Evolutionary conservation across 768 basidiomycete species (phyloP).

Genomic region (Phylloporus rhodoxanthus): DNA sequence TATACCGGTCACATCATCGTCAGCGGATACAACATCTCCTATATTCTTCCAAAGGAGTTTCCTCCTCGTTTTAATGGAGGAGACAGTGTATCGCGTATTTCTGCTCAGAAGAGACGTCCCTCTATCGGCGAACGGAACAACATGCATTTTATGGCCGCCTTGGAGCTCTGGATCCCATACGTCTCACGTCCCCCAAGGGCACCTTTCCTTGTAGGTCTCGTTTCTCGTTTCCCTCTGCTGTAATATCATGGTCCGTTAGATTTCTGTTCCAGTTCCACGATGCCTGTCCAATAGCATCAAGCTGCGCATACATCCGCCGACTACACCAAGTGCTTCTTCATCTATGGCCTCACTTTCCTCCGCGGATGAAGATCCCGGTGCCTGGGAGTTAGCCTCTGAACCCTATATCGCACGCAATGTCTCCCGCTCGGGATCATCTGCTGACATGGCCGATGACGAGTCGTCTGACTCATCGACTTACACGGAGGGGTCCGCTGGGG

Average conservation of each 20-base stretch:
- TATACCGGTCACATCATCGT: slow-evolving; percentile 74
- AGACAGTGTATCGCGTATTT: slow-evolving; percentile 20
- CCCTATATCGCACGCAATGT: slow-evolving; percentile 61
- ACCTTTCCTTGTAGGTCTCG: slow-evolving; percentile 59
- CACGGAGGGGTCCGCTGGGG: slow-evolving; percentile 48
- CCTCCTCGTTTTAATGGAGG: slow-evolving; percentile 27
- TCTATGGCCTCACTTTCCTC: slow-evolving; percentile 75
- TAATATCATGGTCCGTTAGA: slow-evolving; percentile 34
- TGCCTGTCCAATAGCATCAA: slow-evolving; percentile 73
- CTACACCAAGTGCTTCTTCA: slow-evolving; percentile 40
- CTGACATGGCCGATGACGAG: slow-evolving; percentile 75
- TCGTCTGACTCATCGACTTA: slow-evolving; percentile 63
- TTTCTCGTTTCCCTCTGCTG: background rate
- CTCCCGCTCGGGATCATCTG: slow-evolving; percentile 55
- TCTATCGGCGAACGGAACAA: slow-evolving; percentile 53
- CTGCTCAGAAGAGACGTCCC: slow-evolving; percentile 39
- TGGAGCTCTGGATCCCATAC: slow-evolving; percentile 72
- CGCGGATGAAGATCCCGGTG: slow-evolving; percentile 57
- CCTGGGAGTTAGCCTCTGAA: slow-evolving; percentile 75
- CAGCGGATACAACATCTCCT: slow-evolving; percentile 71
- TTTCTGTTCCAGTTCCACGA: slow-evolving; percentile 72
- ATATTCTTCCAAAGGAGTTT: slow-evolving; percentile 67
- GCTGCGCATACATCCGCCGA: slow-evolving; percentile 67
- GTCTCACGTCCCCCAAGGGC: slow-evolving; percentile 60
- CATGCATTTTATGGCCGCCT: slow-evolving; percentile 74